Percentiles rank a stretch among this genome's conserved stretches.
Evolutionary conservation across 2,329 filamentous ascomycete genomes (phyloP).

Genomic region (Colletotrichum siamense): DNA sequence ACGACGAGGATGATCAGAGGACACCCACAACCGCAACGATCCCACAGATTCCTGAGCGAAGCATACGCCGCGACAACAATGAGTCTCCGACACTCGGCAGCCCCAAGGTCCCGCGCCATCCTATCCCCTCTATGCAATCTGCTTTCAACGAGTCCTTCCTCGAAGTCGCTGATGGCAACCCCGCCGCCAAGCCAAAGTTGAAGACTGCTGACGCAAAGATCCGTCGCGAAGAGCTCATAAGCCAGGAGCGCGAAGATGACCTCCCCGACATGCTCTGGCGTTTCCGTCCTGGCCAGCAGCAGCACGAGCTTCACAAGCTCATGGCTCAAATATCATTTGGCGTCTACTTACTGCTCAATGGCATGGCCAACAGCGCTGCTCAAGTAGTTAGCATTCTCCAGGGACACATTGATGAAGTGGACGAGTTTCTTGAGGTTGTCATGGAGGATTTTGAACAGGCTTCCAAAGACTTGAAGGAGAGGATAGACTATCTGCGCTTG

Average conservation of each 20-base stretch:
- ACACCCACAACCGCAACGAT: constrained; percentile 17
- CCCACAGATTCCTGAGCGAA: constrained; percentile 18
- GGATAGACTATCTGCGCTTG: constrained; percentile 80
- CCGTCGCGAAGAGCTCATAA: constrained; percentile 71
- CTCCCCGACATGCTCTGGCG: constrained; percentile 80
- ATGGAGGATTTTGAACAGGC: constrained; percentile 85
- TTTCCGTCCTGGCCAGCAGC: constrained; percentile 74
- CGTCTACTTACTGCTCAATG: constrained; percentile 83
- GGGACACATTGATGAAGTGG: constrained; percentile 91
- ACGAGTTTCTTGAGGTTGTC: constrained; percentile 86
- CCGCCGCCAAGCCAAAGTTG: constrained; percentile 55
- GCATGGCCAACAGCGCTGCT: constrained; percentile 85
- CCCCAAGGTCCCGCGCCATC: constrained; percentile 58
- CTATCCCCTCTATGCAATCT: constrained; percentile 77
- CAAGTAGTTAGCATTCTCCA: constrained; percentile 91
- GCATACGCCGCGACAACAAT: constrained; percentile 9
- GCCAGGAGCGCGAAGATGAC: constrained; percentile 70
- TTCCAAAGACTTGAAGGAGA: constrained; percentile 77
- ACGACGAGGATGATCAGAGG: constrained; percentile 18
- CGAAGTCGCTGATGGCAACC: constrained; percentile 65
- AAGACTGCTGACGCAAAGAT: constrained; percentile 61
- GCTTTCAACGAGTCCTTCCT: constrained; percentile 84
- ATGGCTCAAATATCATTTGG: constrained; percentile 94
- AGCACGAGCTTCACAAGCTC: constrained; percentile 89
- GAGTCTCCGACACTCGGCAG: constrained; percentile 4